phyloP scores from a whole-genome alignment of 169 alveolate species.

The Babesia ovata region DNA sequence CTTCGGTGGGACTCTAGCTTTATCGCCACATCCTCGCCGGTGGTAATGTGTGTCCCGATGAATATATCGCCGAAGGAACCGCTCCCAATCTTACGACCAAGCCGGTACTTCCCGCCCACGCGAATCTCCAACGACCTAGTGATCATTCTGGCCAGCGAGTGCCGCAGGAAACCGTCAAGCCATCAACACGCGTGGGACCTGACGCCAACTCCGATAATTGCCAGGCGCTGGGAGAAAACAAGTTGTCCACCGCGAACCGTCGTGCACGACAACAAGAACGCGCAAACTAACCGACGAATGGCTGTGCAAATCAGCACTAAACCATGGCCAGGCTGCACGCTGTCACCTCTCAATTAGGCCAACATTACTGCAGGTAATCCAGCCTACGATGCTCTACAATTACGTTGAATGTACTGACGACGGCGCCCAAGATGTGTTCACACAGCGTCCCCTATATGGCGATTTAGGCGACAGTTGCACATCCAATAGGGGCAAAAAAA shows the following conservation, averaged over 20 bases:
- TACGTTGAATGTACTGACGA: constrained; percentile 24
- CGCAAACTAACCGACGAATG: not conserved
- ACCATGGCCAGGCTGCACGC: not conserved
- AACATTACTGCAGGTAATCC: constrained; percentile 7
- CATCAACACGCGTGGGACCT: constrained; percentile 20
- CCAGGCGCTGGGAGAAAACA: constrained; percentile 20
- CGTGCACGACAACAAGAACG: not conserved
- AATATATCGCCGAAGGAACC: constrained; percentile 99
- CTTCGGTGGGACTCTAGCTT: constrained; percentile 94
- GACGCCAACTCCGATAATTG: constrained; percentile 34
- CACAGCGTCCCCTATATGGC: constrained; percentile 14
- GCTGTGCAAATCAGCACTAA: constrained; percentile 1
- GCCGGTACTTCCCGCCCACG: constrained; percentile 95
- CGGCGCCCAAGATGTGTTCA: constrained; percentile 45
- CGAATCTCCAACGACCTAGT: constrained; percentile 89
- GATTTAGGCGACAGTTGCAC: not conserved
- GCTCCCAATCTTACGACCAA: constrained; percentile 97
- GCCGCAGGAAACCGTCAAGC: not conserved
- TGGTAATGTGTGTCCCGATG: constrained; percentile 91
- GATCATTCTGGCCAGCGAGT: constrained; percentile 41
- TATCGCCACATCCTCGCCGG: constrained; percentile 96
- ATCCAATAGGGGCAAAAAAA: not conserved
- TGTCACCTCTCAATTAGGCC: constrained; percentile 6
- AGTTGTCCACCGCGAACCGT: not conserved
- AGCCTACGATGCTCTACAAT: not conserved